Base-by-base conservation (phyloP, 352 stramenopile genomes). In the Phytophthora sansomeana region DNA sequence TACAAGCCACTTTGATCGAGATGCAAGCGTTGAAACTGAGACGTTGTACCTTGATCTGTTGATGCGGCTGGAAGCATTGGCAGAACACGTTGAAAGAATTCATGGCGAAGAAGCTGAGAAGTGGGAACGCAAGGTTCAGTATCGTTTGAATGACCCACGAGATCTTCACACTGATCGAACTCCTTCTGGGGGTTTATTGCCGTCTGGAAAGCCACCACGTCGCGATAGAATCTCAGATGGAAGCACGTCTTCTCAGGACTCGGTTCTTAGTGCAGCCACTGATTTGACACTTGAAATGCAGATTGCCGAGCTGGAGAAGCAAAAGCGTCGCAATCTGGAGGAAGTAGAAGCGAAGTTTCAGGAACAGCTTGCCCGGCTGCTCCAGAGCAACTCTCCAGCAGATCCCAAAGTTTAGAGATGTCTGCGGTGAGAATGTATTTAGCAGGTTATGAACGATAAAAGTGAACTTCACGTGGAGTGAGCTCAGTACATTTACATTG, bases 11-110 rank as follows among this genome's bases (percentile, higher is more conserved):
- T 78, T 81, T 33, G 79, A 91, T 17, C 79, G 85, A 11, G 81
- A 92, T 17, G 77, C 79, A 41, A 82, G 64, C 21, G 77, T 90
- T 0, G 79, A 87, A 53, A 69, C 91, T 9, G 85, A 93, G 63
- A 77, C 68, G 0, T 56, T 82, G 39, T 73, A 90, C 36, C 72
- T 87, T 28, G 83, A 92, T 36, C 14, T 89, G 30, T 52, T 81
- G 11, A 63, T 67, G 50, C 66, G 68, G 14, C 56, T 85, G 9
- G 51, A 88, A 28, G 47, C 64, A 6, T 49, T 85, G 38, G 70
- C 69, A 26, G 56, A 59, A 6, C 57, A 51, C n/a, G 41, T 77
- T 10, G 16, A 71, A 17, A 63, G 19, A 2, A 55, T 73, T 41
- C 78, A 56, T 6, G 62, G 72, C 26, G 67, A 74, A n/a, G 62